Conservation (phyloP, 2,329 filamentous ascomycete species). For the Ophidiomyces ophidiicola region DNA sequence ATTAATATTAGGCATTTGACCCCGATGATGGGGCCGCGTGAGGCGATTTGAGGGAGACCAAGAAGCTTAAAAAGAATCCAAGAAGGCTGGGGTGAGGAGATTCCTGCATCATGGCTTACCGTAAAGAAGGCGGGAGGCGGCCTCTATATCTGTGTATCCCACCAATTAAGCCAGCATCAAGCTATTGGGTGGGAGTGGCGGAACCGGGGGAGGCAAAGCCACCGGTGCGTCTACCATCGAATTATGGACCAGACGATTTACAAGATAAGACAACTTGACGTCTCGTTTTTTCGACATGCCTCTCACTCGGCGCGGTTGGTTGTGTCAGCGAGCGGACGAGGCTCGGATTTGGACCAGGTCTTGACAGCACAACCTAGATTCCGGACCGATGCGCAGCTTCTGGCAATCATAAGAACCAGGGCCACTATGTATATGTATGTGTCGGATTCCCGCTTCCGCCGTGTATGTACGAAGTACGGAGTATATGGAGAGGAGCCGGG, state of each 20-base stretch:
- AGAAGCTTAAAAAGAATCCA: slow-evolving; percentile 4
- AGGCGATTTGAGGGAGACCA: slow-evolving; percentile 2
- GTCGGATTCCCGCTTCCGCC: not conserved
- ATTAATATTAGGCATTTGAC: not conserved
- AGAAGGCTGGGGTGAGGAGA: slow-evolving; percentile 4
- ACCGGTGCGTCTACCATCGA: slow-evolving; percentile 16
- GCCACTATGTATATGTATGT: not conserved
- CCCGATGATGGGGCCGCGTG: not conserved
- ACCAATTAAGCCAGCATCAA: slow-evolving; percentile 8
- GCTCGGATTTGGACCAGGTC: slow-evolving; percentile 5
- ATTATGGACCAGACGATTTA: slow-evolving; percentile 13
- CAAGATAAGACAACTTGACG: slow-evolving; percentile 12
- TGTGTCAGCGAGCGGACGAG: slow-evolving; percentile 6
- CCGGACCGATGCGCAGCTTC: not conserved
- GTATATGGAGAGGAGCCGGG: not conserved
- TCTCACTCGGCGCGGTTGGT: slow-evolving; percentile 7
- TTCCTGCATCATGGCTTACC: slow-evolving; percentile 8
- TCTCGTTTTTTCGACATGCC: slow-evolving; percentile 10
- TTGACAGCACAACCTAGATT: slow-evolving; percentile 6
- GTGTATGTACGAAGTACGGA: slow-evolving; percentile 5
- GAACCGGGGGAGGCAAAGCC: slow-evolving; percentile 15
- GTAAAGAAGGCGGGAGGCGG: slow-evolving; percentile 10
- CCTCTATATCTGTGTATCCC: slow-evolving; percentile 15
- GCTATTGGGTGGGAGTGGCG: slow-evolving; percentile 15
- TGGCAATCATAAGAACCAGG: not conserved